These are phyloP conservation scores for Artemisia argyi DNA, from an alignment of 129 eudicot species.

Conservation along the genomic window DNA sequence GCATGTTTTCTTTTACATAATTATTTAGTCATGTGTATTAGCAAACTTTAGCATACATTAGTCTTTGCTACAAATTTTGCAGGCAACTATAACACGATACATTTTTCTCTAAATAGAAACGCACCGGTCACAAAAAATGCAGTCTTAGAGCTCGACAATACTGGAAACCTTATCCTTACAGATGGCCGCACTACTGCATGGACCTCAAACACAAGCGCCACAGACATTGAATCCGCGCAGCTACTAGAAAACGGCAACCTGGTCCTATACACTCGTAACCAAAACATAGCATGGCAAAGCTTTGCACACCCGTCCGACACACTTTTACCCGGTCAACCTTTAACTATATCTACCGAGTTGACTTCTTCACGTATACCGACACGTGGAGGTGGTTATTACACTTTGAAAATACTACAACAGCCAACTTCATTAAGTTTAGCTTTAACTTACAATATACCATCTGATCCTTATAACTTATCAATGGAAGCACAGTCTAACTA, in stretches of 20 bases:
- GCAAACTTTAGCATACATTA: slow-evolving; percentile 8
- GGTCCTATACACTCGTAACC: slow-evolving; percentile 45
- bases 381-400: slow-evolving; percentile 76
- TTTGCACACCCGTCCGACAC: slow-evolving; percentile 94
- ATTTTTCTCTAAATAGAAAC: slow-evolving; percentile 46
- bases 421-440: slow-evolving; percentile 80
- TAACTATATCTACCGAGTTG: slow-evolving; percentile 63
- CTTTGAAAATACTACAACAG: slow-evolving; percentile 87
- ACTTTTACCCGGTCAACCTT: slow-evolving; percentile 89
- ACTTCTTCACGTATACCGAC: slow-evolving; percentile 62
- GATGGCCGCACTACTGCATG: slow-evolving; percentile 61
- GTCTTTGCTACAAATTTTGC: slow-evolving; percentile 50
- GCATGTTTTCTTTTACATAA: no score
- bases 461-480: slow-evolving; percentile 34
- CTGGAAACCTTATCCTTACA: slow-evolving; percentile 71
- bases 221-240: slow-evolving; percentile 48
- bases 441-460: slow-evolving; percentile 61
- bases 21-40: no score
- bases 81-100: slow-evolving; percentile 29
- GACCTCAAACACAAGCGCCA: slow-evolving; percentile 76
- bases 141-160: slow-evolving; percentile 54
- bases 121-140: slow-evolving; percentile 70
- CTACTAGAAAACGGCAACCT: slow-evolving; percentile 89
- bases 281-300: slow-evolving; percentile 67
- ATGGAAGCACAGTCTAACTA: slow-evolving; percentile 56